Conservation (phyloP, 2,329 filamentous ascomycete species). For the Fusarium neocosmosporiellum region DNA sequence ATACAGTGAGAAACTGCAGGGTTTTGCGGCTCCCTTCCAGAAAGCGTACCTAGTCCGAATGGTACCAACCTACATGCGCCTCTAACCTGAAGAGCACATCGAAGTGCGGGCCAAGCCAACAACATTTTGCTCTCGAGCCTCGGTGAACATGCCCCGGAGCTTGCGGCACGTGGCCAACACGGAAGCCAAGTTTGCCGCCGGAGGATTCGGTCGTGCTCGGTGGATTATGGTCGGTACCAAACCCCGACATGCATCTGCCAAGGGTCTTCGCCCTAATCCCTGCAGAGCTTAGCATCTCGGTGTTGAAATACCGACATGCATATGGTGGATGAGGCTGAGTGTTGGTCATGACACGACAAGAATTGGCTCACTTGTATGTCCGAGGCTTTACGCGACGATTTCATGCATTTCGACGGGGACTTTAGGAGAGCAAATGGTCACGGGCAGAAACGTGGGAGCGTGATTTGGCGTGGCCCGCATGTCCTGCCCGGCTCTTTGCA, state of each 20-base stretch:
- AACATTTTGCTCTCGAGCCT: neutral
- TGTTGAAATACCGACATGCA: constrained; percentile 20
- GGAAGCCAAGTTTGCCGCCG: neutral
- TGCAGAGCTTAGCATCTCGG: constrained; percentile 5
- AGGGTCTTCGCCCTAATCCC: neutral
- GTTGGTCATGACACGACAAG: neutral
- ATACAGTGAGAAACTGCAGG: neutral
- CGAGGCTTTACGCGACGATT: neutral
- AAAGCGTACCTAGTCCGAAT: neutral
- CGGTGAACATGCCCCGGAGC: neutral
- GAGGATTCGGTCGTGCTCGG: constrained; percentile 1
- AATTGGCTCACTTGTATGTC: neutral
- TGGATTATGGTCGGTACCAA: constrained; percentile 3
- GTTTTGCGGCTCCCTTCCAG: neutral
- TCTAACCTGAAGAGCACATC: neutral
- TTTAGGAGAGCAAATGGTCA: neutral
- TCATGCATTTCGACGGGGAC: neutral
- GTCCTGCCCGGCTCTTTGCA: neutral
- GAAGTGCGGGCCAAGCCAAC: neutral
- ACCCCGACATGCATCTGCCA: constrained; percentile 6
- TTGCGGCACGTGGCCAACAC: neutral
- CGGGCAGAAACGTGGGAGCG: neutral
- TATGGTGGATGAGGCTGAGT: constrained; percentile 2
- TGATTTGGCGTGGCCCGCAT: neutral
- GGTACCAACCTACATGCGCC: neutral